Evolutionary conservation across 257 asterid species (phyloP).

Genomic region (Solanum sparsipilum): DNA sequence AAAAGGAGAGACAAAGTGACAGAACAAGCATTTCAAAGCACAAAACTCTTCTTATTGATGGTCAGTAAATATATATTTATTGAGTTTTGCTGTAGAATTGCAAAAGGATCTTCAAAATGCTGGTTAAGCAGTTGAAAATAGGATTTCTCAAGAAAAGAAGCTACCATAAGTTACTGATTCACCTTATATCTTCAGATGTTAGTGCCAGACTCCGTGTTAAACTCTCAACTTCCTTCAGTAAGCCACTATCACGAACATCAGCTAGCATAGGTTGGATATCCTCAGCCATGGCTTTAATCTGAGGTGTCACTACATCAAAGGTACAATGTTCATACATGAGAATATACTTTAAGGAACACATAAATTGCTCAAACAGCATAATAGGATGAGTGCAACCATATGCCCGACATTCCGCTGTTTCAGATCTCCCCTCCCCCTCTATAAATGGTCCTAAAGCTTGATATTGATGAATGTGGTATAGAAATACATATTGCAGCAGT

Average conservation of each 20-base stretch:
- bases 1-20: background rate
- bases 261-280: constrained; percentile 84
- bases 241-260: constrained; percentile 77
- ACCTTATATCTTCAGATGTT: constrained; percentile 93
- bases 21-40: background rate
- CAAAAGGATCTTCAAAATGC: background rate
- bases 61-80: background rate
- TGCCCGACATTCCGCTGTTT: background rate
- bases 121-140: background rate
- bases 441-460: background rate
- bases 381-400: background rate
- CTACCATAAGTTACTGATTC: background rate
- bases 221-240: constrained; percentile 79
- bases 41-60: background rate
- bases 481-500: background rate
- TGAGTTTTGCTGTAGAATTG: background rate
- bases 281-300: constrained; percentile 93
- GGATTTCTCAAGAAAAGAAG: background rate
- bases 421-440: background rate
- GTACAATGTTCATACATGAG: constrained; percentile 42
- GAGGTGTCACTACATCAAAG: constrained; percentile 69
- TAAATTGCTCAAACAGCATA: background rate
- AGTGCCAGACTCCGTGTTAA: constrained; percentile 83
- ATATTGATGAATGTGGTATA: background rate
- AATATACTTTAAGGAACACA: constrained; percentile 12